A percentile compares a stretch with the other conserved stretches of the same genome.
phyloP scores from a whole-genome alignment of 208 protist genomes.

The Wallacemonas sp. region DNA sequence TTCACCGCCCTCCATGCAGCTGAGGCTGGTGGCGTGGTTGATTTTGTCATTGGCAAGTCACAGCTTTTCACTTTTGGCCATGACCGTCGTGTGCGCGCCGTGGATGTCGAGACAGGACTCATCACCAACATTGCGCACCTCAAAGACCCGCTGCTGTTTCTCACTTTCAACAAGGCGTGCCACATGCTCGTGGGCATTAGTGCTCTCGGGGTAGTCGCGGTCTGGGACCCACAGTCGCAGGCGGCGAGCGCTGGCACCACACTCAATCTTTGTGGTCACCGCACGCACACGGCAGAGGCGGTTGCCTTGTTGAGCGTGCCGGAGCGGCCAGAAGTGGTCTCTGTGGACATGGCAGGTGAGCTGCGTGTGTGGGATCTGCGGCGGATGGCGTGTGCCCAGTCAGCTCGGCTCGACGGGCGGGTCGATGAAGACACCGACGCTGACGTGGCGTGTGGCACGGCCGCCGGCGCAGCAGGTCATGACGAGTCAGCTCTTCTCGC shows the following conservation, averaged over 20 bases:
- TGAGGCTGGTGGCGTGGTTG: constrained; percentile 51
- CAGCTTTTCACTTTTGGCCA: constrained; percentile 60
- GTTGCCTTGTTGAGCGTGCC: constrained; percentile 53
- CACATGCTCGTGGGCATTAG: neutral
- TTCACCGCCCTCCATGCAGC: constrained; percentile 39
- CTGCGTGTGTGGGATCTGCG: constrained; percentile 87
- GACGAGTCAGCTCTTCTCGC: constrained; percentile 1
- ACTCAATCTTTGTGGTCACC: constrained; percentile 34
- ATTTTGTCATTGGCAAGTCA: constrained; percentile 54
- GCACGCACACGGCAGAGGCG: constrained; percentile 15
- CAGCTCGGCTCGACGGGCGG: constrained; percentile 35
- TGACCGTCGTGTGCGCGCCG: constrained; percentile 50
- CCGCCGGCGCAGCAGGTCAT: neutral
- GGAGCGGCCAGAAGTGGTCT: constrained; percentile 66
- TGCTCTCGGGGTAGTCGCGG: constrained; percentile 24
- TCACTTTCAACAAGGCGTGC: constrained; percentile 3
- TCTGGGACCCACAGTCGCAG: constrained; percentile 58
- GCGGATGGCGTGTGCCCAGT: constrained; percentile 72
- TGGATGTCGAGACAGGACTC: constrained; percentile 35
- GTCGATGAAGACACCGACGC: constrained; percentile 15
- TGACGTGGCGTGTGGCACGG: constrained; percentile 18
- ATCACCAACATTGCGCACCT: constrained; percentile 22
- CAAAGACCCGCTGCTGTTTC: constrained; percentile 18
- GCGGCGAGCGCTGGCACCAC: constrained; percentile 26
- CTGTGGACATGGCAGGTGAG: constrained; percentile 53